Conservation (phyloP, 768 basidiomycete species). For the Cystobasidium onofrii region DNA sequence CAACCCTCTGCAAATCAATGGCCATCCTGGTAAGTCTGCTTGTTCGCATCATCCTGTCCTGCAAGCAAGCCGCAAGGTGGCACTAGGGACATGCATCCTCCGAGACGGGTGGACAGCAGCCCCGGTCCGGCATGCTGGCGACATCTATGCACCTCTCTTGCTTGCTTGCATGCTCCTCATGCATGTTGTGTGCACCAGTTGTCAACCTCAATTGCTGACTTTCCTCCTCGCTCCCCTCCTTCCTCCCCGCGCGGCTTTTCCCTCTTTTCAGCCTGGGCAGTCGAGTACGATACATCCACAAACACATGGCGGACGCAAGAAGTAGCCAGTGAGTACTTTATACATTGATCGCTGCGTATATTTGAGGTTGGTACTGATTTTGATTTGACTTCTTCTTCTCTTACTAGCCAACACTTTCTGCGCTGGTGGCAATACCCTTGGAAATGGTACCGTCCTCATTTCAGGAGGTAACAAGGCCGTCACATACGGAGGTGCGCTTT, state of each 20-base stretch:
- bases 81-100: background rate
- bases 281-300: constrained; percentile 55
- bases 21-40: constrained; percentile 51
- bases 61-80: too few species aligned
- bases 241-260: background rate
- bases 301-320: constrained; percentile 64
- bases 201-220: background rate
- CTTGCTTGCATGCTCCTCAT: background rate
- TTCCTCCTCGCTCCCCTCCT: too few species aligned
- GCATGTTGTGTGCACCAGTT: too few species aligned
- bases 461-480: constrained; percentile 29
- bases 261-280: constrained; percentile 45
- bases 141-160: too few species aligned
- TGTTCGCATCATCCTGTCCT: too few species aligned
- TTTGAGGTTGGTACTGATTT: background rate
- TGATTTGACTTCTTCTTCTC: background rate
- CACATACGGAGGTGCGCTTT: constrained; percentile 26
- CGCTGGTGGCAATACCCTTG: constrained; percentile 21
- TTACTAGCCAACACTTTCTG: constrained; percentile 53
- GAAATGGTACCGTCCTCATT: constrained; percentile 22
- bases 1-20: constrained; percentile 58
- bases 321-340: constrained; percentile 48
- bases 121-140: too few species aligned
- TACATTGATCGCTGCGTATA: background rate
- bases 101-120: background rate